Base-by-base conservation (phyloP, 805 yeast species). In the Yarrowia porcina region DNA sequence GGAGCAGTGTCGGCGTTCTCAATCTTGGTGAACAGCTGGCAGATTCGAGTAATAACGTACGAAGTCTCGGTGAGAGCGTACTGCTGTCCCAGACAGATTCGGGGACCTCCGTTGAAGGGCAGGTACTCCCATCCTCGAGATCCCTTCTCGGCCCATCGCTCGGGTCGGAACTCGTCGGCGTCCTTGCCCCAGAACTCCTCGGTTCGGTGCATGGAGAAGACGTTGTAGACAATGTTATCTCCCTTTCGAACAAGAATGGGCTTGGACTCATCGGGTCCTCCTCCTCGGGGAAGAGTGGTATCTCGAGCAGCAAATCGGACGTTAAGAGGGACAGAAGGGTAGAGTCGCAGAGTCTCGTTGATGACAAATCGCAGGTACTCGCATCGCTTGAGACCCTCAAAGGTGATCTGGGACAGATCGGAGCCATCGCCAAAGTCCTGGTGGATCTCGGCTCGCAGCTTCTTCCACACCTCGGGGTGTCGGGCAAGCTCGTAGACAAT, bases 1-100 rank as follows among this genome's bases (percentile, higher is more conserved):
- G 44, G 17, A 17, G 42, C 21, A 4, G n/a, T 8, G 20, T 52
- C 59, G 12, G 32, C 33, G 59, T 52, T 52, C 59, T 52, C 59
- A 18, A 52, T 36, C 13, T 23, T 52, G 27, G 42, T 36, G 33
- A 52, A 52, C 25, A 52, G 44, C 44, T 76, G 78, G 45, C 70
- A 64, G 59, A 79, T 68, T 65, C 82, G 73, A 17, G 73, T 75
- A 49, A 78, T 66, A n/a, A 77, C 73, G 69, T 79, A 81, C n/a
- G 80, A 73, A 8, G 82, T 80, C 70, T 81, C 83, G 13, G 83
- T 80, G 25, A 81, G 75, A 8, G 84, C 85, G 70, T 80, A 80
- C 70, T 81, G 84, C 72, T 81, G 84, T 35, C 84, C 85, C 61
- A 81, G 72, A 68, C 84, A 81, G 63, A 81, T 80, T 65, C 85